Conservation (phyloP, 768 basidiomycete species). For the Lactifluus echinatus region DNA sequence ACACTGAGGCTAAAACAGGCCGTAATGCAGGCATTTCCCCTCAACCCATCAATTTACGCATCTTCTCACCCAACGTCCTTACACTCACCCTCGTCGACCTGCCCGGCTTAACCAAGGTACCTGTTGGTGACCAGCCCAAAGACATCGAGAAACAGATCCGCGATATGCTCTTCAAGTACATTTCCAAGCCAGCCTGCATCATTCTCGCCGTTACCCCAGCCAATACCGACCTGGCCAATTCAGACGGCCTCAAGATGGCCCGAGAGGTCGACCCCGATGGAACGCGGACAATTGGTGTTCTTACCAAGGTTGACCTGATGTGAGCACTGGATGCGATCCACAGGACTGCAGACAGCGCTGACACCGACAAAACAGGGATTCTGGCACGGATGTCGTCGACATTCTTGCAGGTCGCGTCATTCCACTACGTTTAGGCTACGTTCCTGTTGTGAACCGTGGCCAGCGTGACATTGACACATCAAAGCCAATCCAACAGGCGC, state of each 20-base stretch:
- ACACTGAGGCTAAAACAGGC: slow-evolving; percentile 98
- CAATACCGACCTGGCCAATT: slow-evolving; percentile 97
- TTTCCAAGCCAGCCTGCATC: slow-evolving; percentile 92
- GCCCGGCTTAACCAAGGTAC: slow-evolving; percentile 91
- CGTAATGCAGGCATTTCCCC: slow-evolving; percentile 98
- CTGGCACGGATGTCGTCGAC: slow-evolving; percentile 96
- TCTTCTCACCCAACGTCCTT: slow-evolving; percentile 94
- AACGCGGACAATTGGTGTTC: slow-evolving; percentile 91
- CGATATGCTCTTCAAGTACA: slow-evolving; percentile 94
- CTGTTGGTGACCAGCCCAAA: slow-evolving; percentile 91
- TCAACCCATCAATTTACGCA: slow-evolving; percentile 92
- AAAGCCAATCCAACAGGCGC: slow-evolving; percentile 76
- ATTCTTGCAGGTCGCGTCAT: slow-evolving; percentile 97
- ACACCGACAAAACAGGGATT: slow-evolving; percentile 63
- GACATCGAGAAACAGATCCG: slow-evolving; percentile 97
- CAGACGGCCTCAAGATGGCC: slow-evolving; percentile 93
- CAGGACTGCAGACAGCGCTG: slow-evolving; percentile 10
- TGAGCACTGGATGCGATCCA: slow-evolving; percentile 31
- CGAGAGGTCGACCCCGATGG: slow-evolving; percentile 97
- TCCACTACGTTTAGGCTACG: slow-evolving; percentile 92
- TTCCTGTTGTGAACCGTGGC: slow-evolving; percentile 97
- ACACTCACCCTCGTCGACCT: slow-evolving; percentile 97
- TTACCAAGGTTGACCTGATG: slow-evolving; percentile 99
- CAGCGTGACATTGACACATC: slow-evolving; percentile 92
- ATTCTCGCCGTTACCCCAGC: slow-evolving; percentile 94